phyloP scores from a whole-genome alignment of 805 yeast species.

The Priceomyces medius region DNA sequence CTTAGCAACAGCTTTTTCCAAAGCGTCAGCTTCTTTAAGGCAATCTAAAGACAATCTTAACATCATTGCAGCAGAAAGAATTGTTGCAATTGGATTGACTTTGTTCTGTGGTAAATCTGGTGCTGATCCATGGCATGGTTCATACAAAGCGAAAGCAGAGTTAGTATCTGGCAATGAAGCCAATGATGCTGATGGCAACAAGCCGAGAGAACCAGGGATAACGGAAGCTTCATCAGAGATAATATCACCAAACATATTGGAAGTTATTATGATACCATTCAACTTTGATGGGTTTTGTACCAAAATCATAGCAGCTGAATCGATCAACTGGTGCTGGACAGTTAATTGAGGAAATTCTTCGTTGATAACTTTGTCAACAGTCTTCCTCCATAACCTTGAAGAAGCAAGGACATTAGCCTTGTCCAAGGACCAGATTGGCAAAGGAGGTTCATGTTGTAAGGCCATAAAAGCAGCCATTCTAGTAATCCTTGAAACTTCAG shows the following conservation, averaged over 20 bases:
- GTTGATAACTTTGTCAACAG: conserved; percentile 79
- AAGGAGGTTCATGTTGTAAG: conserved; percentile 87
- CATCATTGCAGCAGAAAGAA: conserved; percentile 97
- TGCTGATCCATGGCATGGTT: conserved; percentile 98
- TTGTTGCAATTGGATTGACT: conserved; percentile 95
- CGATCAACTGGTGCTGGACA: conserved; percentile 92
- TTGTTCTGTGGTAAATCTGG: conserved; percentile 86
- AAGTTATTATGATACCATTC: conserved; percentile 90
- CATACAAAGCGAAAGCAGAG: conserved; percentile 92
- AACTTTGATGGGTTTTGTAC: conserved; percentile 87
- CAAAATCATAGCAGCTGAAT: conserved; percentile 97
- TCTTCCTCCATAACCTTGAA: conserved; percentile 93
- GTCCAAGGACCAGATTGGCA: conserved; percentile 93
- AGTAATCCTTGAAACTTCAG: conserved; percentile 92
- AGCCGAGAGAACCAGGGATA: conserved; percentile 95
- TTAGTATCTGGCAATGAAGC: conserved; percentile 96
- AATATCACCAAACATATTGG: conserved; percentile 98
- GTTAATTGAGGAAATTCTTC: conserved; percentile 88
- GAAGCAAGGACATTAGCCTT: conserved; percentile 97
- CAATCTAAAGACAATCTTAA: conserved; percentile 83
- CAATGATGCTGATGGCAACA: conserved; percentile 93
- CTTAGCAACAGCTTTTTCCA: conserved; percentile 82
- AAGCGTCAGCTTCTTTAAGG: conserved; percentile 78
- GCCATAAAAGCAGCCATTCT: conserved; percentile 99
- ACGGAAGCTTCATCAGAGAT: conserved; percentile 97